These are phyloP conservation scores for Trypanosoma brucei DNA, from an alignment of 208 protist genomes.

Conservation along the genomic window DNA sequence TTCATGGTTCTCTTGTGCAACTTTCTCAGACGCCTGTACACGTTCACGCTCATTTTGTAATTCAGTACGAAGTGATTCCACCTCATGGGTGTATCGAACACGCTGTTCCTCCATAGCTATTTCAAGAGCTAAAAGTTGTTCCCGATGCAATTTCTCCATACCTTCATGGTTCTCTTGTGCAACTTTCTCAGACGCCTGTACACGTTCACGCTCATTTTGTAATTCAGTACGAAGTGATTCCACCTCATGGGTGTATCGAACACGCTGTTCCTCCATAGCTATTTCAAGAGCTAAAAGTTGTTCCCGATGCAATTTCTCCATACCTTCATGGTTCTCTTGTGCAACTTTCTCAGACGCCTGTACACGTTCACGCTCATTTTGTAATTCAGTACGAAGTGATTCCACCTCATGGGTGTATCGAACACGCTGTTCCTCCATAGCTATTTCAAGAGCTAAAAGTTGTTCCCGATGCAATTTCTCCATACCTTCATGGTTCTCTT, in stretches of 20 bases:
- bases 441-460: constrained; percentile 1
- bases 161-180: not conserved
- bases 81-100: not conserved
- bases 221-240: constrained; percentile 1
- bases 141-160: constrained; percentile 2
- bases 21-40: not conserved
- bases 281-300: not conserved
- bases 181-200: not conserved
- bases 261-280: constrained; percentile 5
- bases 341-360: constrained; percentile 10
- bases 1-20: not conserved
- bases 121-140: not conserved
- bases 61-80: constrained; percentile 13
- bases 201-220: not conserved
- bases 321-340: not conserved
- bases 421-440: constrained; percentile 37
- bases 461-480: constrained; percentile 12
- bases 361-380: constrained; percentile 1
- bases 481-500: not conserved
- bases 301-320: constrained; percentile 6
- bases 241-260: constrained; percentile 4
- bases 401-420: constrained; percentile 32
- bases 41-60: not conserved
- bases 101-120: not conserved
- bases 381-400: constrained; percentile 11